Conservation (phyloP, 1,284 basidiomycete species). For the Pseudozyma sp. region DNA sequence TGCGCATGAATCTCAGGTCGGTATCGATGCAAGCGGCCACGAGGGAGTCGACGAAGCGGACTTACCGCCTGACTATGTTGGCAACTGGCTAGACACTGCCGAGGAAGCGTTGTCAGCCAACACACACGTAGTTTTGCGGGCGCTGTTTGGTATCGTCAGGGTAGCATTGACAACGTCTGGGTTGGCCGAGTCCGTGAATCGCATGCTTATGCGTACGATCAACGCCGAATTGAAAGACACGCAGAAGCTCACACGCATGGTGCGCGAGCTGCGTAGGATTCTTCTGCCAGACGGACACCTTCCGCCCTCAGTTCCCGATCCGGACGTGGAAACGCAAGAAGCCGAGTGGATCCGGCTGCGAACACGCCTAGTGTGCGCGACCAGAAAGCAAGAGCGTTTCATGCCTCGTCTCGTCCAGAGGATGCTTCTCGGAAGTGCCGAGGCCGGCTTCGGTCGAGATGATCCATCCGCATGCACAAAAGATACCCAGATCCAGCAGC, state of each 20-base stretch:
- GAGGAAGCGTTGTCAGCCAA: conserved; percentile 29
- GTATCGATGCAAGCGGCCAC: not conserved
- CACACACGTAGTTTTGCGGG: conserved; percentile 18
- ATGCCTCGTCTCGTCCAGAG: conserved; percentile 15
- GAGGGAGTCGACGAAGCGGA: conserved; percentile 5
- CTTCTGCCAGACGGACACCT: conserved; percentile 44
- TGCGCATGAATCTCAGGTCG: not conserved
- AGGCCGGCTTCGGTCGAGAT: conserved; percentile 4
- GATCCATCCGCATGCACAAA: conserved; percentile 6
- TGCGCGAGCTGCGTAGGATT: conserved; percentile 23
- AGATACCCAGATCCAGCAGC: conserved; percentile 27
- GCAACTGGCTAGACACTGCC: conserved; percentile 28
- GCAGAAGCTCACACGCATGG: conserved; percentile 16
- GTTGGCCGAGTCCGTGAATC: conserved; percentile 21
- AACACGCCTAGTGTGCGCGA: conserved; percentile 14
- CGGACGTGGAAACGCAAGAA: conserved; percentile 28
- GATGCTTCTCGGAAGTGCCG: conserved; percentile 29
- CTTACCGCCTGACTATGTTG: conserved; percentile 22
- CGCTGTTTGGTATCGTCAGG: conserved; percentile 18
- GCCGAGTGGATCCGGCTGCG: conserved; percentile 43
- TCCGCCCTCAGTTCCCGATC: conserved; percentile 40
- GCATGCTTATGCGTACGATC: conserved; percentile 20
- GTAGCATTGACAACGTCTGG: conserved; percentile 18
- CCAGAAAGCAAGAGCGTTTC: not conserved
- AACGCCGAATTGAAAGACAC: conserved; percentile 22